phyloP scores from a whole-genome alignment of 2,329 filamentous ascomycete species.

The Cryphonectria radicalis region DNA sequence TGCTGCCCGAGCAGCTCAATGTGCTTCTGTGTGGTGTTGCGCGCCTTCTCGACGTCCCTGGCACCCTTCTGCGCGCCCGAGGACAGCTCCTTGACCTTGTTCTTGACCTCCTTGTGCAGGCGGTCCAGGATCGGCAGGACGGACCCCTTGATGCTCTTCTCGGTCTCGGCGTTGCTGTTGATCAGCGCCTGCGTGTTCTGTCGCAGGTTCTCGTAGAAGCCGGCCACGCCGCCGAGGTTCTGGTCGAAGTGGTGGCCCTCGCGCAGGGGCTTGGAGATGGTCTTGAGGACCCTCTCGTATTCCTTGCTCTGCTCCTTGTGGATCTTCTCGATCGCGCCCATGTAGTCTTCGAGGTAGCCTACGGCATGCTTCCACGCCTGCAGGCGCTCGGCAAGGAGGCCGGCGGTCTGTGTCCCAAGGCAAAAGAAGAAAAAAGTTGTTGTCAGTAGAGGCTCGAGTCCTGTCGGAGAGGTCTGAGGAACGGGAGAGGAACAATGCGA shows the following conservation, averaged over 20 bases:
- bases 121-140: conserved; percentile 89
- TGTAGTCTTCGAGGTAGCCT: conserved; percentile 88
- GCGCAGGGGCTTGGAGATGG: conserved; percentile 81
- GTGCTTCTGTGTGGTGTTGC: conserved; percentile 86
- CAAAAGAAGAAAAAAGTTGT: not conserved
- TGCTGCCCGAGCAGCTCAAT: conserved; percentile 92
- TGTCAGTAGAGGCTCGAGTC: conserved; percentile 14
- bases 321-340: conserved; percentile 82
- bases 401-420: conserved; percentile 63
- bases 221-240: conserved; percentile 81
- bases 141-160: conserved; percentile 84
- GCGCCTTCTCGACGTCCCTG: conserved; percentile 91
- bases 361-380: conserved; percentile 96
- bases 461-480: not conserved
- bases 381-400: conserved; percentile 82
- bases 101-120: conserved; percentile 94
- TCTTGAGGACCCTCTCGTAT: conserved; percentile 94
- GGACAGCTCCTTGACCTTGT: conserved; percentile 88
- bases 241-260: conserved; percentile 95
- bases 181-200: conserved; percentile 89
- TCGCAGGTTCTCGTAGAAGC: conserved; percentile 92
- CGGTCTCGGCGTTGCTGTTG: conserved; percentile 88
- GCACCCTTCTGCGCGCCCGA: conserved; percentile 80
- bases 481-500: conserved; percentile 24
- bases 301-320: conserved; percentile 88